A percentile compares a stretch with the other conserved stretches of the same genome.
phyloP scores from a whole-genome alignment of 371 early-diverging fungal genomes.

The Basidiobolus heterosporus region DNA sequence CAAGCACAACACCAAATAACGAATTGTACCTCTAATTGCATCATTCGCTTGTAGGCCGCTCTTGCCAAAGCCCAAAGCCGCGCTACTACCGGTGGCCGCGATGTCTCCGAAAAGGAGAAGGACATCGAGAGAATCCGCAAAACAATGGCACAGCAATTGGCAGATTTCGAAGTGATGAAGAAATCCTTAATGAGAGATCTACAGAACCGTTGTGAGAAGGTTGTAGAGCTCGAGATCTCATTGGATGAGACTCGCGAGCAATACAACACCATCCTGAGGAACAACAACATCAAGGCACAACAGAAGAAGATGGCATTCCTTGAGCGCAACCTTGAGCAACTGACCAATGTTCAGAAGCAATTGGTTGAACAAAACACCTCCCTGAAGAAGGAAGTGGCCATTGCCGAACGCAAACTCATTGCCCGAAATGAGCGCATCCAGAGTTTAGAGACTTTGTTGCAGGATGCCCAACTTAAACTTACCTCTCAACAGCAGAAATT shows the following conservation, averaged over 20 bases:
- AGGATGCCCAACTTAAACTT: slow-evolving; percentile 56
- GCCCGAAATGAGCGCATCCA: slow-evolving; percentile 87
- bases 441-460: slow-evolving; percentile 68
- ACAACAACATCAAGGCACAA: slow-evolving; percentile 65
- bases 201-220: slow-evolving; percentile 87
- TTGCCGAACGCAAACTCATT: slow-evolving; percentile 76
- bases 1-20: slow-evolving; percentile 6
- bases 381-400: slow-evolving; percentile 77
- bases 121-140: slow-evolving; percentile 75
- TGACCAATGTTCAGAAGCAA: slow-evolving; percentile 84
- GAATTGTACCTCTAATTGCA: neutral
- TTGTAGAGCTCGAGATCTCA: slow-evolving; percentile 86
- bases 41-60: slow-evolving; percentile 5
- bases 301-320: slow-evolving; percentile 89
- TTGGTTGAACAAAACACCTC: slow-evolving; percentile 86
- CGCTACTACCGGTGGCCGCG: slow-evolving; percentile 8
- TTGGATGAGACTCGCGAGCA: slow-evolving; percentile 84
- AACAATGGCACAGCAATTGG: slow-evolving; percentile 78
- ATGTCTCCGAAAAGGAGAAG: slow-evolving; percentile 42
- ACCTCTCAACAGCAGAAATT: slow-evolving; percentile 68
- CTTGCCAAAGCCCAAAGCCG: slow-evolving; percentile 10
- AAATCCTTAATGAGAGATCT: slow-evolving; percentile 89
- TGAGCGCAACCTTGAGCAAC: slow-evolving; percentile 87
- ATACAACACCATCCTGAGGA: slow-evolving; percentile 64
- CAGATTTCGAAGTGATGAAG: slow-evolving; percentile 91